Percentiles rank a stretch among this genome's conserved stretches.
phyloP scores from a whole-genome alignment of 2,329 filamentous ascomycete genomes.

The Cercospora sp. region DNA sequence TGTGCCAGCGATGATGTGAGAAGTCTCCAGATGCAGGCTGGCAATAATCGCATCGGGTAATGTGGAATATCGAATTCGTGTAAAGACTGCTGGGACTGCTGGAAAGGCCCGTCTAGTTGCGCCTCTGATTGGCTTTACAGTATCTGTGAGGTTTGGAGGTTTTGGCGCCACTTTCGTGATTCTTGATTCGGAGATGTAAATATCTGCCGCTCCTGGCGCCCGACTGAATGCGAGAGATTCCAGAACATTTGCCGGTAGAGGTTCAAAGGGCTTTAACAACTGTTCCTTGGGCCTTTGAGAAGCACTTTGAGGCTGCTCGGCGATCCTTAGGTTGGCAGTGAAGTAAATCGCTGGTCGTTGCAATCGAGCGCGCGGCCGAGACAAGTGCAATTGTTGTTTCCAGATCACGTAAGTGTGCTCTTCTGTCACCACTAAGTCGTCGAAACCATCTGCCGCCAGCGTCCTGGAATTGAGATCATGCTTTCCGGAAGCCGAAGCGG shows the following conservation, averaged over 20 bases:
- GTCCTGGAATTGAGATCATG: slow-evolving; percentile 32
- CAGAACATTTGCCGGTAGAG: slow-evolving; percentile 73
- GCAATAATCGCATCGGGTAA: slow-evolving; percentile 45
- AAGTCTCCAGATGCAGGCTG: slow-evolving; percentile 36
- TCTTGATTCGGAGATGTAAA: slow-evolving; percentile 69
- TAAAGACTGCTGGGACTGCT: slow-evolving; percentile 69
- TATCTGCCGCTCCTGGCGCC: slow-evolving; percentile 47
- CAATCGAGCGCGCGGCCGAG: slow-evolving; percentile 58
- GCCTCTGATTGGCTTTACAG: slow-evolving; percentile 64
- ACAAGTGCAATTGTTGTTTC: slow-evolving; percentile 32
- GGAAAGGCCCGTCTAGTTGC: slow-evolving; percentile 63
- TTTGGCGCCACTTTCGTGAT: slow-evolving; percentile 73
- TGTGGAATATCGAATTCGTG: slow-evolving; percentile 69
- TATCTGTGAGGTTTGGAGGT: slow-evolving; percentile 60
- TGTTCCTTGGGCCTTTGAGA: slow-evolving; percentile 60
- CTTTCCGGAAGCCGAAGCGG: slow-evolving; percentile 35
- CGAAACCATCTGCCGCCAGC: slow-evolving; percentile 15
- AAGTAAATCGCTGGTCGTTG: slow-evolving; percentile 68
- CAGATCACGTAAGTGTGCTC: slow-evolving; percentile 34
- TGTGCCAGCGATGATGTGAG: slow-evolving; percentile 31
- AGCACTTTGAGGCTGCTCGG: slow-evolving; percentile 37
- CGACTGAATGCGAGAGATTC: slow-evolving; percentile 70
- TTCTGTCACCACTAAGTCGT: slow-evolving; percentile 25
- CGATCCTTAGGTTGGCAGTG: slow-evolving; percentile 37
- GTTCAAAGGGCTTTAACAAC: slow-evolving; percentile 68